Evolutionary conservation across 1,284 basidiomycete species (phyloP), one percentile per base, ranked within the genome.

Genomic region (Exobasidium cylindrosporum): DNA sequence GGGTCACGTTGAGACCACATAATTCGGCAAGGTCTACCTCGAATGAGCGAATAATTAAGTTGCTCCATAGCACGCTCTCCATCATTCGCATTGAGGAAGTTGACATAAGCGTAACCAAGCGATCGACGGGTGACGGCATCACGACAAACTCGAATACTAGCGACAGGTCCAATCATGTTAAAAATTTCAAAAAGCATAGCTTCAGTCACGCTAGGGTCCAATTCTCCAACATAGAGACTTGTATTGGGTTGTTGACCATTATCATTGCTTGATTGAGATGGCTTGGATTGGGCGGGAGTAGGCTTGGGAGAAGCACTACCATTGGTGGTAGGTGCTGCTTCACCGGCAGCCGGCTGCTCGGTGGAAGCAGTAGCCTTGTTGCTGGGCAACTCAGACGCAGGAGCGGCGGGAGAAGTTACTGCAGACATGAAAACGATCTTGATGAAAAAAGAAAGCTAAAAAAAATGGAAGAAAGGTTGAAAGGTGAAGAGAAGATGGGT

Each of bases 1-100:
- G 96, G 96, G 85, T 98, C 96, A 82, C 96, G 92, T 87, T 98
- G 95, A 79, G 94, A 97, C 94, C 96, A 97, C 96, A 99, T 99
- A 85, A 99, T 99, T 79, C 96, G 93, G 86, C 96, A 99, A 69
- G 96, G 89, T 78, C 92, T 91, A 83, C 89, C 89, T 86, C 97
- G 97, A 85, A 99, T 98, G 79, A 95, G 84, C 70, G 95, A 97
- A 83, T 98, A 99, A 85, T 99, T 99, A 83, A 99, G 89, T 84
- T 95, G 92, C 85, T 99, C 96, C 70, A 99, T 87, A 68, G 96
- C 95, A 81, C 94, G 92, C 85, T 99, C 96, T 88, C 95, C 96
- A 86, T 99, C 96, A 62, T 83, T 85, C 40, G 92, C 85, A 82
- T 97, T 97, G 81, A 99, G 86, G 83, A 96, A 99, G 85, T 98